phyloP scores from a whole-genome alignment of 2,329 filamentous ascomycete genomes.

The Hymenoscyphus occultus region DNA sequence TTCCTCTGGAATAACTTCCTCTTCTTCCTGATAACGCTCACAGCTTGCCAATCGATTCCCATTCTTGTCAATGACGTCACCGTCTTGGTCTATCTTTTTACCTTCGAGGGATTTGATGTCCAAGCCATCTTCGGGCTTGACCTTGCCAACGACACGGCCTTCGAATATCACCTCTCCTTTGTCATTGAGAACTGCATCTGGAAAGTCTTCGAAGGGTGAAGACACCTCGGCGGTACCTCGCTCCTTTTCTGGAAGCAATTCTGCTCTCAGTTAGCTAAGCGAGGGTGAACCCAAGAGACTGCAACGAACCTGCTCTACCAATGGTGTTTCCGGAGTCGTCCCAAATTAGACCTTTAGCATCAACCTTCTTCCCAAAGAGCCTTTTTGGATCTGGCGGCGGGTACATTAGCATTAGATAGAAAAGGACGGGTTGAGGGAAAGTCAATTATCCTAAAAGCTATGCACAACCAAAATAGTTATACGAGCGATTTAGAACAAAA shows the following conservation, averaged over 20 bases:
- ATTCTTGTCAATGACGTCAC: constrained; percentile 77
- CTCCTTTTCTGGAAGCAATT: constrained; percentile 58
- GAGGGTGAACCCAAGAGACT: background rate
- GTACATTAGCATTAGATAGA: too few species aligned
- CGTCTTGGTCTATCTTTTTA: constrained; percentile 74
- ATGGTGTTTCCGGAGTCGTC: constrained; percentile 66
- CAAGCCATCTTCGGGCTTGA: constrained; percentile 62
- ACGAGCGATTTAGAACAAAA: too few species aligned
- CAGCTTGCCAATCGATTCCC: constrained; percentile 49
- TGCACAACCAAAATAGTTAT: too few species aligned
- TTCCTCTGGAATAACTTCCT: constrained; percentile 32
- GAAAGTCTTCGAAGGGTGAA: constrained; percentile 57
- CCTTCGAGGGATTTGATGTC: constrained; percentile 62
- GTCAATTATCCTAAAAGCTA: too few species aligned
- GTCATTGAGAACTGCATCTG: constrained; percentile 50
- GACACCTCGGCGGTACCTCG: constrained; percentile 43
- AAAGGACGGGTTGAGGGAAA: too few species aligned
- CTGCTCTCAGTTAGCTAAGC: constrained; percentile 30
- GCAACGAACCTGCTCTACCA: constrained; percentile 48
- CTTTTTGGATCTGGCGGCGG: constrained; percentile 50
- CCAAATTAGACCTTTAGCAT: constrained; percentile 69
- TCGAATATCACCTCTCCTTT: constrained; percentile 52
- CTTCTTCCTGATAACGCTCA: constrained; percentile 34
- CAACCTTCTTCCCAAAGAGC: constrained; percentile 60
- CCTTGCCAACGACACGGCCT: constrained; percentile 53